Percentiles rank a stretch among this genome's conserved stretches.
These are phyloP conservation scores for Suillus plorans DNA, from an alignment of 768 basidiomycete species.

Conservation along the genomic window DNA sequence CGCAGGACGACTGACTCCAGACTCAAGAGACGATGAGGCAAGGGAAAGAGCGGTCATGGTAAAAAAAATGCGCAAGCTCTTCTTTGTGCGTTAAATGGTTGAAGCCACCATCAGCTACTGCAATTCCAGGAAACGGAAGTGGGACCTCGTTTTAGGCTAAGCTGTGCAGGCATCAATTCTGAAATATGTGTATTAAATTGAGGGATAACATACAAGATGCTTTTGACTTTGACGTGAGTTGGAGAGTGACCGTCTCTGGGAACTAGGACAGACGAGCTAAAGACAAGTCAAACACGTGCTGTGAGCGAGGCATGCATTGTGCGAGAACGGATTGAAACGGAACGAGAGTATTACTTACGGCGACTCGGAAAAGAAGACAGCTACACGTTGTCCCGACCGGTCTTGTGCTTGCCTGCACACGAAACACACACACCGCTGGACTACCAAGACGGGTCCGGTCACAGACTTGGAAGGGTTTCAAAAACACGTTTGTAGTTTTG, in stretches of 20 bases:
- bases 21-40: slow-evolving; percentile 5
- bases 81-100: slow-evolving; percentile 10
- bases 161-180: slow-evolving; percentile 9
- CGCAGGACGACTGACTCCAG: slow-evolving; percentile 5
- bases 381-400: slow-evolving; percentile 13
- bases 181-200: background rate
- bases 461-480: background rate
- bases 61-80: background rate
- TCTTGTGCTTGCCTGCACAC: slow-evolving; percentile 16
- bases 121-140: slow-evolving; percentile 3
- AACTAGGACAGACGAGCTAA: slow-evolving; percentile 37
- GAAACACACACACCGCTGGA: background rate
- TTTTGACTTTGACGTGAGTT: background rate
- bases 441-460: background rate
- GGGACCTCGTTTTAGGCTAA: slow-evolving; percentile 4
- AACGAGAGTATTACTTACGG: slow-evolving; percentile 12
- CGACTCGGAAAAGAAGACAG: slow-evolving; percentile 3
- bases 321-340: slow-evolving; percentile 9
- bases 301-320: slow-evolving; percentile 27
- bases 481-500: background rate
- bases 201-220: slow-evolving; percentile 1
- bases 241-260: slow-evolving; percentile 4
- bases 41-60: slow-evolving; percentile 13
- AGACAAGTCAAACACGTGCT: slow-evolving; percentile 47
- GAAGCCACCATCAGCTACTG: slow-evolving; percentile 6